phyloP scores from a whole-genome alignment of 495 filamentous ascomycete genomes.

The Daldinia grandis region DNA sequence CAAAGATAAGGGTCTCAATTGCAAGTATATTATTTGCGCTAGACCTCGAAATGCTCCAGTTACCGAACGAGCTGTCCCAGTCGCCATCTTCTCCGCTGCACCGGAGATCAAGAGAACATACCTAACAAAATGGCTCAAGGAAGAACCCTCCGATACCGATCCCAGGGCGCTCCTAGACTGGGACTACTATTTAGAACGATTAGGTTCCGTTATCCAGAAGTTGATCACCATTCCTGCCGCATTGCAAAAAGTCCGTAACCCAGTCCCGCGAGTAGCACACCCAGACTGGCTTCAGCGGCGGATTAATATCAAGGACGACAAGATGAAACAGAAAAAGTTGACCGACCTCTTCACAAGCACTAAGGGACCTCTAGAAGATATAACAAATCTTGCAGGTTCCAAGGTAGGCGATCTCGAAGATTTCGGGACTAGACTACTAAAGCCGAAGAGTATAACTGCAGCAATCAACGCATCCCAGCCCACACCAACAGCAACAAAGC shows the following conservation, averaged over 20 bases:
- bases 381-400: slow-evolving; percentile 67
- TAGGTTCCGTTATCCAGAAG: slow-evolving; percentile 97
- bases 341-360: slow-evolving; percentile 81
- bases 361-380: slow-evolving; percentile 76
- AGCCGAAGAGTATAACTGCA: slow-evolving; percentile 73
- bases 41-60: slow-evolving; percentile 88
- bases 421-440: slow-evolving; percentile 74
- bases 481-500: slow-evolving; percentile 68
- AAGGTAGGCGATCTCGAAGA: slow-evolving; percentile 82
- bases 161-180: slow-evolving; percentile 89
- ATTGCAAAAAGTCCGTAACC: slow-evolving; percentile 92
- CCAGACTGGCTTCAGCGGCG: slow-evolving; percentile 95
- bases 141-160: slow-evolving; percentile 93
- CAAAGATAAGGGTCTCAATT: slow-evolving; percentile 98
- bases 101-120: slow-evolving; percentile 86
- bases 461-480: slow-evolving; percentile 57
- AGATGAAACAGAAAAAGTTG: slow-evolving; percentile 98
- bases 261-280: slow-evolving; percentile 90
- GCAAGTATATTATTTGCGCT: slow-evolving; percentile 97
- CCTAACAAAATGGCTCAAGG: slow-evolving; percentile 92
- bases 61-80: slow-evolving; percentile 91
- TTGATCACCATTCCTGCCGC: slow-evolving; percentile 98
- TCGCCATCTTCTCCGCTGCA: slow-evolving; percentile 96
- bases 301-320: slow-evolving; percentile 95
- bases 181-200: slow-evolving; percentile 94